Base-by-base conservation (phyloP, 495 filamentous ascomycete species). In the Neurospora sp. region DNA sequence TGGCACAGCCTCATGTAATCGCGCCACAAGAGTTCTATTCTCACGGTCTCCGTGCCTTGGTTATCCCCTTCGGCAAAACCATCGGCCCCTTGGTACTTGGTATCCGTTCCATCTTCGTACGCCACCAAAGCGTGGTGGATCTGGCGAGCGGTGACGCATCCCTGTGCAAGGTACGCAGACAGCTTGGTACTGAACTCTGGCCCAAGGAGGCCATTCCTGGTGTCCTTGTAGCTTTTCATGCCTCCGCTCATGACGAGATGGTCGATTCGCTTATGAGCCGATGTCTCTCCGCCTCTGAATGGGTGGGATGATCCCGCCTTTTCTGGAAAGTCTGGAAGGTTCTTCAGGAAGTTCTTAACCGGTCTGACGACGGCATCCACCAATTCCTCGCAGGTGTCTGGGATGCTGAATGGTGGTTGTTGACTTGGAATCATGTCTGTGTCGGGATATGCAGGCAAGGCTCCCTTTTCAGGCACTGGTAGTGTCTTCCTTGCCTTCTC, bases 1-100 rank as follows among this genome's bases (percentile, higher is more conserved):
- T 86, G 86, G 74, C 90, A 90, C 14, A 94, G 86, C 0, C 90
- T 84, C 87, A 93, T 92, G 80, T 93, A 93, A 80, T 93, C 91
- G 5, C 91, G 84, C 91, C 91, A 93, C 1, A 93, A 83, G 1
- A 94, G 83, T 74, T 94, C 90, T 72, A 92, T 91, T 2, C 92
- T 88, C 10, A 93, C 84, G 5, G 80, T 83, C n/a, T 84, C 84
- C 0, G 90, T 91, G n/a, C 92, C 91, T 70, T 88, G 86, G 77
- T 88, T 91, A 76, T 92, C 88, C 4, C 91, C 91, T 31, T 88
- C 82, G 11, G 88, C 90, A 72, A 87, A 92, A 9, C 88, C 90
- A 3, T 78, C 71, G 4, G 81, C 80, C 5, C 78, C 71, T 14
- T 75, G 72, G 8, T 79, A 80, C 4, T 71, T 73, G 41, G 80